phyloP scores from a whole-genome alignment of 1,284 basidiomycete genomes.

The Mycena sp. region DNA sequence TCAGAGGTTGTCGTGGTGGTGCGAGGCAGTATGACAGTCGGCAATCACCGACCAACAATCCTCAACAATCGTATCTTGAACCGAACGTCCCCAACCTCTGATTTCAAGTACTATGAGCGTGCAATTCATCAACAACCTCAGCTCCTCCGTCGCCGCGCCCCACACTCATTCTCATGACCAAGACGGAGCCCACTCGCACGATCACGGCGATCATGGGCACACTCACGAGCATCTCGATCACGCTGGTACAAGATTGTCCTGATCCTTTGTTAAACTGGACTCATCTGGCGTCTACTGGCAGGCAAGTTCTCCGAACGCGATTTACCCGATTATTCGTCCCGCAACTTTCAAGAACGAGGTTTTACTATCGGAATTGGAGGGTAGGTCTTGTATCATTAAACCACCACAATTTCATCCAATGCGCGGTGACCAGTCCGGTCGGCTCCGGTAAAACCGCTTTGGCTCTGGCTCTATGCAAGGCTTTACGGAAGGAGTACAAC shows the following conservation, averaged over 20 bases:
- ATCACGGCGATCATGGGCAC: conserved; percentile 80
- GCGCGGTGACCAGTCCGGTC: conserved; percentile 74
- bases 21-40: background rate
- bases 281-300: conserved; percentile 43
- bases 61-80: background rate
- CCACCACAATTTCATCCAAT: background rate
- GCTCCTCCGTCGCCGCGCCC: conserved; percentile 46
- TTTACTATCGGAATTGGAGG: conserved; percentile 98
- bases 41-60: conserved; percentile 16
- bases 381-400: conserved; percentile 55
- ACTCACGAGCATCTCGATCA: conserved; percentile 92
- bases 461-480: conserved; percentile 91
- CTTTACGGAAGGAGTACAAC: conserved; percentile 87
- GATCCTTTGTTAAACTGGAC: background rate
- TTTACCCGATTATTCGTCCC: conserved; percentile 85
- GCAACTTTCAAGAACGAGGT: conserved; percentile 93
- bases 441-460: conserved; percentile 98
- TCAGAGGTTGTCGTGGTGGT: background rate
- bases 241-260: conserved; percentile 65
- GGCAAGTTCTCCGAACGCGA: conserved; percentile 95
- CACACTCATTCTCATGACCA: conserved; percentile 55
- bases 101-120: conserved; percentile 56
- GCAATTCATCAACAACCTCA: conserved; percentile 78
- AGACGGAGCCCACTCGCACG: conserved; percentile 42
- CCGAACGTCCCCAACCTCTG: background rate